Percentiles rank a stretch among this genome's conserved stretches.
phyloP scores from a whole-genome alignment of 805 yeast species.

The Lipomyces starkeyi region DNA sequence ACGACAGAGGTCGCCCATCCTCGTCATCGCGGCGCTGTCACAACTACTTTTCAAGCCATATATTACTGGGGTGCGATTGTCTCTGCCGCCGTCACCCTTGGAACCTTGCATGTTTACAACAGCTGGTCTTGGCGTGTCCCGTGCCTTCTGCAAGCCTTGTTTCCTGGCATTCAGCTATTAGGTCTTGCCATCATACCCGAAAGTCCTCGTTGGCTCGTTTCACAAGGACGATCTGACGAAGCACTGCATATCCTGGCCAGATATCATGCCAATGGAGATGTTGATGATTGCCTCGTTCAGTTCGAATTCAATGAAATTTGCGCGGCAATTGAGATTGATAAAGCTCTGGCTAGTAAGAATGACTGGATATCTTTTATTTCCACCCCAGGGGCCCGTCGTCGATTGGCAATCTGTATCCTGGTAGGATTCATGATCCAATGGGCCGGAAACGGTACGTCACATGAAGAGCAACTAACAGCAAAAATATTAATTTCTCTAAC shows the following conservation, averaged over 20 bases:
- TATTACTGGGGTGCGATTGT: slow-evolving; percentile 61
- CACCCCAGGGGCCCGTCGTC: slow-evolving; percentile 51
- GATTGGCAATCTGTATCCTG: slow-evolving; percentile 49
- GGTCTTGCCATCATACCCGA: slow-evolving; percentile 53
- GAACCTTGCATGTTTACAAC: slow-evolving; percentile 40
- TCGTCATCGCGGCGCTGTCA: slow-evolving; percentile 50
- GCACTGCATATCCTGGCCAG: slow-evolving; percentile 53
- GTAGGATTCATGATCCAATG: slow-evolving; percentile 52
- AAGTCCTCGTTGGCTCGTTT: slow-evolving; percentile 55
- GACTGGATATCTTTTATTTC: slow-evolving; percentile 50
- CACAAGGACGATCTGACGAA: slow-evolving; percentile 51
- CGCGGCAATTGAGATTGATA: slow-evolving; percentile 52
- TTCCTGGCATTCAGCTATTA: slow-evolving; percentile 47
- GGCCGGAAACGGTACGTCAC: slow-evolving; percentile 53
- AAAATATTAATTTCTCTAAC: no score
- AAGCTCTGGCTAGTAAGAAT: slow-evolving; percentile 42
- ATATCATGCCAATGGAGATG: slow-evolving; percentile 51
- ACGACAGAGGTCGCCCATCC: slow-evolving; percentile 57
- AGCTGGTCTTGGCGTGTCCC: slow-evolving; percentile 49
- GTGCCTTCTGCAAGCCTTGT: slow-evolving; percentile 50
- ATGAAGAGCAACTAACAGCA: no score
- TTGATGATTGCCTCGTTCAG: slow-evolving; percentile 35
- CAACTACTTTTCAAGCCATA: slow-evolving; percentile 55
- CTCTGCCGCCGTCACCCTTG: slow-evolving; percentile 60
- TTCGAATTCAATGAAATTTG: slow-evolving; percentile 48